phyloP scores from a whole-genome alignment of 768 basidiomycete genomes.

The Mycena belliarum region DNA sequence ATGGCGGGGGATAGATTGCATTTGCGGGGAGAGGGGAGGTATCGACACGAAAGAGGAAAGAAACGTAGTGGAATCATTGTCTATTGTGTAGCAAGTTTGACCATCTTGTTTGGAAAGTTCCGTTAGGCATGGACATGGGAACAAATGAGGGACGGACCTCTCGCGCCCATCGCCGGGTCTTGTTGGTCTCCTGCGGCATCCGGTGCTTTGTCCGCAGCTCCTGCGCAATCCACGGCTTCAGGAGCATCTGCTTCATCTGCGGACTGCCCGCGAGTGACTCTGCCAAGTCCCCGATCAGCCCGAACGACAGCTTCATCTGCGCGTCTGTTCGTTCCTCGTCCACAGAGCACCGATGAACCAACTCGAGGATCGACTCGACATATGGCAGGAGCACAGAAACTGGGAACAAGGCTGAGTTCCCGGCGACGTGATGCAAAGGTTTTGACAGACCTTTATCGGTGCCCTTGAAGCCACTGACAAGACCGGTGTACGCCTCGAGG shows the following conservation, averaged over 20 bases:
- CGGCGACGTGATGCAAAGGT: not conserved
- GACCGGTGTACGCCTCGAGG: constrained; percentile 93
- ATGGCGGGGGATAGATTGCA: constrained; percentile 45
- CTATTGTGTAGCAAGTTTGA: constrained; percentile 78
- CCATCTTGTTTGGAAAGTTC: constrained; percentile 51
- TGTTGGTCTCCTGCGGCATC: constrained; percentile 77
- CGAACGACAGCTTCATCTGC: constrained; percentile 73
- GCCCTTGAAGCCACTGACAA: constrained; percentile 88
- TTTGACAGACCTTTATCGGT: constrained; percentile 66
- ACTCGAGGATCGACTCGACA: constrained; percentile 72
- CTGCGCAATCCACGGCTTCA: constrained; percentile 76
- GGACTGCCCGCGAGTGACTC: constrained; percentile 77
- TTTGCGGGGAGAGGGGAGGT: constrained; percentile 44
- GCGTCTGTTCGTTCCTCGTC: constrained; percentile 86
- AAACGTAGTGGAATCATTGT: constrained; percentile 29
- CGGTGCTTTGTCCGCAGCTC: constrained; percentile 76
- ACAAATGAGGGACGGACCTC: constrained; percentile 57
- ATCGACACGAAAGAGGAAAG: constrained; percentile 30
- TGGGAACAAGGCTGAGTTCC: constrained; percentile 23
- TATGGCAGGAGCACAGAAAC: constrained; percentile 66
- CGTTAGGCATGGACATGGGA: not conserved
- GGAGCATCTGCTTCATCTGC: constrained; percentile 76
- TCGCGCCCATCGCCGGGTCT: constrained; percentile 89
- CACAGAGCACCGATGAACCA: constrained; percentile 72
- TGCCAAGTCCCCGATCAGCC: constrained; percentile 91